These are phyloP conservation scores for Myxozyma geophila DNA, from an alignment of 805 yeast species.

Conservation along the genomic window DNA sequence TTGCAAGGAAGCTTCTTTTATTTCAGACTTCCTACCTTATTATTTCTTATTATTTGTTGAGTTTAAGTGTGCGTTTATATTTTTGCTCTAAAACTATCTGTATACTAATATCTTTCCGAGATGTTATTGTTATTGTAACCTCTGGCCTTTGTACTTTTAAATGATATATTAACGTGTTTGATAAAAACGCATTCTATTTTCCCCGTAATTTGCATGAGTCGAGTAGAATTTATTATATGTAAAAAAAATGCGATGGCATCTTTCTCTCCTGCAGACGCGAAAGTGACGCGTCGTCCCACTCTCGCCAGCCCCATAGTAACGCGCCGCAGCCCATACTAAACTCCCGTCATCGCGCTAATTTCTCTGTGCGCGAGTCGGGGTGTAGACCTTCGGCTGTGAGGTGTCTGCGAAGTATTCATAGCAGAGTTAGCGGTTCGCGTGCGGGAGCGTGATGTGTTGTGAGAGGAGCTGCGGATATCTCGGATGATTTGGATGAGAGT, in stretches of 20 bases:
- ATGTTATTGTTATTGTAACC: constrained; percentile 10
- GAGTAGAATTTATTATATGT: too few relatives aligned
- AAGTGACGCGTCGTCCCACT: constrained; percentile 13
- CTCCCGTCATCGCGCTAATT: neutral
- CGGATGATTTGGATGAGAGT: too few relatives aligned
- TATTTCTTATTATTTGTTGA: constrained; percentile 11
- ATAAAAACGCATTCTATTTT: neutral
- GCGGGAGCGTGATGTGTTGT: too few relatives aligned
- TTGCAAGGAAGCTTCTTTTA: neutral
- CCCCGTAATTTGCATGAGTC: neutral
- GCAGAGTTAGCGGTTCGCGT: too few relatives aligned
- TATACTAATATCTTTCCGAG: constrained; percentile 7
- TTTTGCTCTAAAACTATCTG: neutral
- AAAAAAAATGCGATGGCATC: neutral
- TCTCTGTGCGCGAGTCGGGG: neutral
- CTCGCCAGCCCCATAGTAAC: neutral
- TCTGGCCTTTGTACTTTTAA: constrained; percentile 14
- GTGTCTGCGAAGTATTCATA: too few relatives aligned
- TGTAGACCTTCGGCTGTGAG: too few relatives aligned
- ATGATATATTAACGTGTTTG: neutral
- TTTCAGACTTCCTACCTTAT: neutral
- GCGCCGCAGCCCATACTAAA: constrained; percentile 14
- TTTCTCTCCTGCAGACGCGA: neutral
- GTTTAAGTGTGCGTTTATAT: neutral
- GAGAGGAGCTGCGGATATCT: too few relatives aligned